Base-by-base conservation (phyloP, 768 basidiomycete species). In the Calocera viscosa region DNA sequence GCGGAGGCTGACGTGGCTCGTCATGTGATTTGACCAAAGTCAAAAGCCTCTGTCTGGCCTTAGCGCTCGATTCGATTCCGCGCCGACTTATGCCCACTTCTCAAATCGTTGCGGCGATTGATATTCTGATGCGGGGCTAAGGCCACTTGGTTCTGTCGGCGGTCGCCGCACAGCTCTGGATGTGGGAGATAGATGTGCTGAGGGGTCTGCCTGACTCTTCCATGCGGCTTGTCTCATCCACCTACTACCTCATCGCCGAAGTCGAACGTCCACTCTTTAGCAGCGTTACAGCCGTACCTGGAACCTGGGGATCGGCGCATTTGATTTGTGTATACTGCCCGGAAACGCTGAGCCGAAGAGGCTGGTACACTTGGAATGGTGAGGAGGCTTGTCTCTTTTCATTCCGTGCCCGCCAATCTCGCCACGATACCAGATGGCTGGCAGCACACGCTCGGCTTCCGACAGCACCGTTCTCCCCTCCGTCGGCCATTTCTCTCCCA, bases 351-450 rank as follows among this genome's bases (percentile, higher is more conserved):
- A n/a, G n/a, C n/a, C n/a, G 7, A 38, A 14, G 35, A 38, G 35
- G 35, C 35, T 5, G 35, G 43, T 10, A 40, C 39, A 40, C 16
- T 17, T 19, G 43, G 43, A 47, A 47, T 47, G 43, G 43, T 60
- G 53, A 60, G 53, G 53, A 60, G 53, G 53, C 53, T 60, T 60
- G 53, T 32, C 53, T 28, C 26, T 2, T 32, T 60, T 32, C 53
- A 60, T 60, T 60, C 53, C 53, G 14, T 5, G 16, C 53, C 14
- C 53, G 53, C 53, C 24, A 60, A 32, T 22, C 8, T 28, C 26
- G 26, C 30, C 2, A 26, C 11, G 30, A 26, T 32, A 60, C 53
- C 53, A 32, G 30, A 60, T 60, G 53, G 53, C 53, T 60, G 53
- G 53, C 53, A 60, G 10, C 16, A 28, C 53, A 16, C 53, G 53